Evolutionary conservation across 2,329 filamentous ascomycete species (phyloP).

Genomic region (Paracamarosporium sp.): DNA sequence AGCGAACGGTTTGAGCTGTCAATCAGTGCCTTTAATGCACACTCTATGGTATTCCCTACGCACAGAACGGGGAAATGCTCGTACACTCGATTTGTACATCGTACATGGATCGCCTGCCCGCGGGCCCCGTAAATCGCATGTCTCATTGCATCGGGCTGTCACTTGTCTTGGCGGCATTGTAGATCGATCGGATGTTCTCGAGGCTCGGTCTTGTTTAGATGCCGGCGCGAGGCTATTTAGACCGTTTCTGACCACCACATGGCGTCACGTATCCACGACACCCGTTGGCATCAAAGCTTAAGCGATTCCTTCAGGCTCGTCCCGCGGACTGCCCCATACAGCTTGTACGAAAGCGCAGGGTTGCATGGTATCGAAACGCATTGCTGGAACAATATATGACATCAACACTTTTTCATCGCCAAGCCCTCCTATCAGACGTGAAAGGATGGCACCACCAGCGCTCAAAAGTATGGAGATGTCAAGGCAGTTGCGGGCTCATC

Average conservation of each 20-base stretch:
- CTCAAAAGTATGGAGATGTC: background rate
- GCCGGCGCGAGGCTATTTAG: constrained; percentile 1
- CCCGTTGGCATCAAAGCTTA: background rate
- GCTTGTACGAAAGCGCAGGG: constrained; percentile 1
- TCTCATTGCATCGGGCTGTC: background rate
- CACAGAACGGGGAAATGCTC: background rate
- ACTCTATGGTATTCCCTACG: no score
- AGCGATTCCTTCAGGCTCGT: background rate
- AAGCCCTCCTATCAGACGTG: constrained; percentile 4
- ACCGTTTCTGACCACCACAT: background rate
- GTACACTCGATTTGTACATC: background rate
- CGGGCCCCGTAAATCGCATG: background rate
- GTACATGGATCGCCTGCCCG: background rate
- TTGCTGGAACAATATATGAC: constrained; percentile 3
- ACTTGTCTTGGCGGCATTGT: constrained; percentile 2
- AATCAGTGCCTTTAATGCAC: no score
- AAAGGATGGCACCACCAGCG: background rate
- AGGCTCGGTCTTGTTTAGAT: background rate
- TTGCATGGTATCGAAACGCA: background rate
- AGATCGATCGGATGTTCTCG: background rate
- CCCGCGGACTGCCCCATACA: background rate
- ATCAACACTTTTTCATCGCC: constrained; percentile 13
- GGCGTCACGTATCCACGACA: constrained; percentile 2
- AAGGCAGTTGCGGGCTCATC: background rate
- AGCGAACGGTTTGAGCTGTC: no score